Evolutionary conservation across 176 grass and related monocot species (phyloP), one percentile per base, ranked within the genome.

Genomic region (Calamus simplicifolius): DNA sequence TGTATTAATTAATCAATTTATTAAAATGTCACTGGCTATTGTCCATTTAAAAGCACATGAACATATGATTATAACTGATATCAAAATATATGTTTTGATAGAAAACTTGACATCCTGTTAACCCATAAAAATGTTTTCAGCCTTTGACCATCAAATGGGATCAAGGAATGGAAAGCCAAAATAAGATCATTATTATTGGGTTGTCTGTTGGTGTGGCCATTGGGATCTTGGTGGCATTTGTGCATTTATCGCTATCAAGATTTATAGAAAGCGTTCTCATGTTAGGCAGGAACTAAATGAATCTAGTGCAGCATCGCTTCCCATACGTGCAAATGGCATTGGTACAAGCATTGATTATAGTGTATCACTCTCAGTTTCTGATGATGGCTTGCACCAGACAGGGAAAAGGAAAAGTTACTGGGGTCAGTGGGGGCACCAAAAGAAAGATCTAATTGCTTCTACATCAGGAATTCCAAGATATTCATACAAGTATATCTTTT

Each of bases 381-480:
- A 87, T n/a, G n/a, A n/a, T 50, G 56, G 59, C 16, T 26, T 54
- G 27, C 25, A 62, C 25, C 18, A 27, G 23, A 62, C 14, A 48
- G 13, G 0, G 49, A 72, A 61, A 16, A 69, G 10, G 54, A 72
- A 76, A 27, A 54, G 35, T 48, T 29, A 59, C 3, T 76, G 93
- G 81, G 76, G 7, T 73, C 70, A 77, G 48, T 30, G 58, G 61
- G 16, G 58, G 31, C 61, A 71, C 68, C 74, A 77, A 56, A 52
- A 57, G 28, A 70, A 57, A 54, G 79, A 88, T 27, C 18, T 73
- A n/a, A 50, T 58, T 27, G 13, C 74, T 6, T 83, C 81, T 57
- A 62, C 73, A 23, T 98, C 84, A 50, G 76, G 84, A 59, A 89
- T 92, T 70, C 93, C 88, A 12, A 88, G 83, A 69, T 98, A 92